Evolutionary conservation across 805 yeast genomes (phyloP), one percentile per base, ranked within the genome.

Genomic region (Saturnispora saitoi): DNA sequence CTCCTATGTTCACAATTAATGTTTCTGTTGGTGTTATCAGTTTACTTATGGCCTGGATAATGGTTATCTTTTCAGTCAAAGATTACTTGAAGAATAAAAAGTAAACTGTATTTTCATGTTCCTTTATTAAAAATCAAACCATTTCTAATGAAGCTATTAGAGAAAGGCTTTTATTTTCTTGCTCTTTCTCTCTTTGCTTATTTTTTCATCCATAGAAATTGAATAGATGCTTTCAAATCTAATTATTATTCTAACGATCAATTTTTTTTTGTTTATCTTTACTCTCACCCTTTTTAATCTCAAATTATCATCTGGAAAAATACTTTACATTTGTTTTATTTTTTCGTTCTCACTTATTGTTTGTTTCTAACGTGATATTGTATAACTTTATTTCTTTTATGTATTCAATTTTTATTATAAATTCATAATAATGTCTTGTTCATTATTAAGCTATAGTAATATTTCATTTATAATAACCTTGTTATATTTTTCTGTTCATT

Each of bases 1-100:
- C 93, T 28, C 72, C 82, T 45, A 90, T 93, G 97, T 91, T 93
- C 67, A 86, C 93, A 1, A 76, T 91, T 60, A 93, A 91, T 63
- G 77, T 91, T 32, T 77, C 85, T 51, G 84, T 93, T 50, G 98
- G 98, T 10, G 50, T 80, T 42, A 74, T 84, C 32, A 77, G 91
- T 2, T 69, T 91, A 39, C 51, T 89, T 10, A 89, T 93, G 96
- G 84, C 86, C 1, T 89, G 96, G 95, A 80, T 81, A 51, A 86
- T 87, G 85, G 44, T 70, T 6, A 68, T 89, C 14, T 76, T 88
- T 60, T 71, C 81, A 44, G 70, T 81, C 66, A 82, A 75, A 58
- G 80, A 77, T 54, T 71, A 76, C 71, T 54, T 78, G 32, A 62
- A 65, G 54, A 12, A 24, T 24, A 3, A 24, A 24, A 24, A 24